Evolutionary conservation across 2,329 filamentous ascomycete genomes (phyloP), one percentile per base, ranked within the genome.

Genomic region (Penicillium crustosum): DNA sequence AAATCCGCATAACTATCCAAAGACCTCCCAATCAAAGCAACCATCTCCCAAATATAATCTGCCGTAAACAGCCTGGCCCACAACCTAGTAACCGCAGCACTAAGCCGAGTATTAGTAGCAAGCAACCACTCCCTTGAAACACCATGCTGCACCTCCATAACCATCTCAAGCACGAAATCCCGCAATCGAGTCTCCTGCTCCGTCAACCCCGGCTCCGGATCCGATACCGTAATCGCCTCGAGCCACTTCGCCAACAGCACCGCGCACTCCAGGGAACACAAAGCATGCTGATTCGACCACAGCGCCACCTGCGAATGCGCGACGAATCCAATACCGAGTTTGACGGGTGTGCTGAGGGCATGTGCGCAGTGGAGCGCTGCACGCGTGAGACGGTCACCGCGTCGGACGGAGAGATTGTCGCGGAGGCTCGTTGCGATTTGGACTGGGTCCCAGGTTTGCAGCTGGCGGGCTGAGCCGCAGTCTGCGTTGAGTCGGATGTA

Each of bases 261-360:
- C 0, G 81, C 81, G 21, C 82, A 84, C 62, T 85, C 83, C 0
- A 85, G 72, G 1, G 79, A 80, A 4, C 80, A 82, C 0, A 85
- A 72, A 0, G 81, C 81, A 52, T 85, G 82, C n/a, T 83, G 75
- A 2, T 83, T 81, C 5, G 81, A 83, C 82, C 82, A 85, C 48
- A 83, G 81, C 44, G 83, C 82, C 0, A 82, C 81, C 50, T 84
- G 82, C 17, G 81, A 85, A 17, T 80, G 73, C 0, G 81, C 81
- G 0, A 85, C 82, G 15, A 80, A 77, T 51, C 83, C 81, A 17
- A 85, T 79, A 0, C 83, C 83, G 0, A 85, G 65, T 23, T 82
- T 73, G 6, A 85, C 82, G 0, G 83, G 83, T 0, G 84, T 83
- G 48, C 82, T 83, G 0, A 85, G 71, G 8, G 81, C 81, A 45